phyloP scores from a whole-genome alignment of 345 rosid species.

The Murraya paniculata region DNA sequence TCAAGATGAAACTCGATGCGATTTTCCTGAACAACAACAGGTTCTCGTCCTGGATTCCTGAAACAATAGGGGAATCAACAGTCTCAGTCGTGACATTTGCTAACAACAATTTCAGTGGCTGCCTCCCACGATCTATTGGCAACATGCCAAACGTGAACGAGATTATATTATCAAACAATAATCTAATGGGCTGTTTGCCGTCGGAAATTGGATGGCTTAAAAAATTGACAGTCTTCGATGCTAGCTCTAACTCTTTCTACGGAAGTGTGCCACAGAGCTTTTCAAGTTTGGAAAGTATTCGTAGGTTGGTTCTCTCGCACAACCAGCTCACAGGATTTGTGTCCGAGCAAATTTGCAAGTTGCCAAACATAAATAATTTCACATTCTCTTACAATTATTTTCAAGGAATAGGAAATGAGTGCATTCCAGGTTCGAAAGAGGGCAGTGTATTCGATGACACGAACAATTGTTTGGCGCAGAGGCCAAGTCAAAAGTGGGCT shows the following conservation, averaged over 20 bases:
- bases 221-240: constrained; percentile 57
- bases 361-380: constrained; percentile 53
- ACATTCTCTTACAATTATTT: constrained; percentile 62
- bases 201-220: constrained; percentile 51
- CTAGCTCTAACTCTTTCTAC: constrained; percentile 42
- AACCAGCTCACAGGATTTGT: constrained; percentile 66
- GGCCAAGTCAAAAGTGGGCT: constrained; percentile 41
- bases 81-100: constrained; percentile 64
- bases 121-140: constrained; percentile 66
- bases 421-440: constrained; percentile 30
- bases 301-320: constrained; percentile 39
- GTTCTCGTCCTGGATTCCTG: constrained; percentile 61
- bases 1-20: constrained; percentile 56
- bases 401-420: constrained; percentile 40
- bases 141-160: constrained; percentile 65
- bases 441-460: constrained; percentile 42
- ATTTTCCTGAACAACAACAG: constrained; percentile 78
- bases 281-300: constrained; percentile 30
- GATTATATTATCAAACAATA: constrained; percentile 49
- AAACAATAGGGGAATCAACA: constrained; percentile 56
- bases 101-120: constrained; percentile 62
- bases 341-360: constrained; percentile 48
- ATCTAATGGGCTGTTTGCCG: constrained; percentile 71
- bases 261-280: constrained; percentile 49
- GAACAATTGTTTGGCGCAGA: constrained; percentile 47